Percentiles rank a stretch among this genome's conserved stretches.
phyloP scores from a whole-genome alignment of 2,329 filamentous ascomycete species.

The Trichothecium roseum region DNA sequence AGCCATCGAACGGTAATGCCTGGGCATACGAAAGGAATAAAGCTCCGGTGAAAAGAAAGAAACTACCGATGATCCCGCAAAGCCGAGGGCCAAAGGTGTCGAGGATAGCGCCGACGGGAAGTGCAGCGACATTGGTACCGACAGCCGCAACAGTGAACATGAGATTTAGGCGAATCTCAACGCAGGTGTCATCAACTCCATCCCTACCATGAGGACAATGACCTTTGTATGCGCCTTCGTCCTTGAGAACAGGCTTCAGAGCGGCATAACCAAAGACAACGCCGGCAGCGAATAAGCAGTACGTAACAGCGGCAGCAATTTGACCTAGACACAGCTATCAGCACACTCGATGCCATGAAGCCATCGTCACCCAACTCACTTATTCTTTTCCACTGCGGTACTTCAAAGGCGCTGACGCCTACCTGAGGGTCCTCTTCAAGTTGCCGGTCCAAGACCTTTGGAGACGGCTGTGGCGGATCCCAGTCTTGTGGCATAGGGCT shows the following conservation, averaged over 20 bases:
- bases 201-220: constrained; percentile 35
- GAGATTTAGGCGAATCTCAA: constrained; percentile 60
- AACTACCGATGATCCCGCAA: constrained; percentile 60
- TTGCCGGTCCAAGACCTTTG: constrained; percentile 2
- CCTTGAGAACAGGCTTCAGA: constrained; percentile 69
- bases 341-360: neutral
- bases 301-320: constrained; percentile 16
- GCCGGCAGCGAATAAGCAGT: constrained; percentile 66
- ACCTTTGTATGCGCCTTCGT: constrained; percentile 60
- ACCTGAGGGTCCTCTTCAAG: constrained; percentile 8
- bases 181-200: constrained; percentile 23
- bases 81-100: constrained; percentile 73
- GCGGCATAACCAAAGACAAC: constrained; percentile 79
- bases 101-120: constrained; percentile 76
- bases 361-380: constrained; percentile 26
- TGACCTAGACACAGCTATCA: constrained; percentile 14
- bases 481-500: constrained; percentile 44
- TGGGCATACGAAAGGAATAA: constrained; percentile 57
- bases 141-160: constrained; percentile 92
- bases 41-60: constrained; percentile 58
- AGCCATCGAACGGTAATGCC: constrained; percentile 57
- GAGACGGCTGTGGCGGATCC: constrained; percentile 24
- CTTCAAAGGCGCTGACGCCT: constrained; percentile 43
- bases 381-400: constrained; percentile 42
- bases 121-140: constrained; percentile 74